A percentile compares a stretch with the other conserved stretches of the same genome.
phyloP scores from a whole-genome alignment of 495 filamentous ascomycete species.

The Hypoxylon crocopeplum region DNA sequence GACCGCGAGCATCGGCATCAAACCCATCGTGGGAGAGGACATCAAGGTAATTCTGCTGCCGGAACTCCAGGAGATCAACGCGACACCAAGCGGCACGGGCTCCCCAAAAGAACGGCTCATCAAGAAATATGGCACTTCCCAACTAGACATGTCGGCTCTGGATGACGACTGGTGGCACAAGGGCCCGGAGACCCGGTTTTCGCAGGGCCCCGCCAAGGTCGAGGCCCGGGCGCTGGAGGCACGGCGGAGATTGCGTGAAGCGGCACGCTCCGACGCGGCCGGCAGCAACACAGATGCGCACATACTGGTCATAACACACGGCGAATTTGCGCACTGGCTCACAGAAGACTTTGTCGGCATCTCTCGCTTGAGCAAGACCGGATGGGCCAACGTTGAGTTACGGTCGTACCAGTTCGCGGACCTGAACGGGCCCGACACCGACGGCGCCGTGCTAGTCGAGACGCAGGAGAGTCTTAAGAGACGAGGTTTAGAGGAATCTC shows the following conservation, averaged over 20 bases:
- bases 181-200: conserved; percentile 57
- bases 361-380: conserved; percentile 27
- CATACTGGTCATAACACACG: conserved; percentile 60
- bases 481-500: conserved; percentile 13
- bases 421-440: conserved; percentile 53
- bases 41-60: conserved; percentile 16
- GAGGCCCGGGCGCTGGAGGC: conserved; percentile 64
- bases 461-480: conserved; percentile 55
- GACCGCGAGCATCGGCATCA: conserved; percentile 69
- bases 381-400: conserved; percentile 65
- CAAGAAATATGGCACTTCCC: conserved; percentile 48
- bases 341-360: conserved; percentile 75
- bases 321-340: conserved; percentile 62
- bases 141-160: conserved; percentile 54
- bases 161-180: conserved; percentile 70
- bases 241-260: conserved; percentile 64
- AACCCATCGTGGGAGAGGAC: conserved; percentile 25
- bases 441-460: conserved; percentile 57
- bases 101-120: conserved; percentile 53
- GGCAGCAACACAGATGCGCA: conserved; percentile 49
- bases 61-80: conserved; percentile 60
- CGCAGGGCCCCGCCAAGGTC: conserved; percentile 57
- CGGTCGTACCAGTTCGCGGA: conserved; percentile 68
- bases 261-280: conserved; percentile 38
- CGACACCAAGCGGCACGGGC: conserved; percentile 75